Evolutionary conservation across 805 yeast species (phyloP).

Genomic region (Yamadazyma scolyti): DNA sequence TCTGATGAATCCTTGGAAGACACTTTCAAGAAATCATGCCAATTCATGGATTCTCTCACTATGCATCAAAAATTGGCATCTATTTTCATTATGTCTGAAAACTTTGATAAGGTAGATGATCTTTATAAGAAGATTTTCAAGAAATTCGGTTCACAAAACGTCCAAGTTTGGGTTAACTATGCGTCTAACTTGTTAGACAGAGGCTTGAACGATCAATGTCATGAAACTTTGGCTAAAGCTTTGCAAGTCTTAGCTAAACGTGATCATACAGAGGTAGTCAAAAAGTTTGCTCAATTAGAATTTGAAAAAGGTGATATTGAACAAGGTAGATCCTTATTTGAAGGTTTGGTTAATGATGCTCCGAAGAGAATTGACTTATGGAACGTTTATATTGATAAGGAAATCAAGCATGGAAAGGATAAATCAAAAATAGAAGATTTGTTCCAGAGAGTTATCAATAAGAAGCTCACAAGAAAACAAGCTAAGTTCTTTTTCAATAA

Average conservation of each 20-base stretch:
- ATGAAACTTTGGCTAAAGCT: slow-evolving; percentile 69
- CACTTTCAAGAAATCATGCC: slow-evolving; percentile 78
- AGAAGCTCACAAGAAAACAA: slow-evolving; percentile 76
- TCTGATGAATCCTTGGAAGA: slow-evolving; percentile 76
- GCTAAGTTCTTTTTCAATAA: slow-evolving; percentile 93
- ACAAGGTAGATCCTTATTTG: slow-evolving; percentile 91
- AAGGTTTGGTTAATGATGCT: slow-evolving; percentile 84
- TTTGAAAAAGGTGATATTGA: slow-evolving; percentile 85
- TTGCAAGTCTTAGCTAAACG: slow-evolving; percentile 67
- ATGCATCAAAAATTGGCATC: slow-evolving; percentile 79
- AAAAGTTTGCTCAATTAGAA: slow-evolving; percentile 87
- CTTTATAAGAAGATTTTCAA: slow-evolving; percentile 67
- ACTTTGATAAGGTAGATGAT: slow-evolving; percentile 63
- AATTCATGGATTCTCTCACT: slow-evolving; percentile 82
- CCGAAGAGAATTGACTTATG: slow-evolving; percentile 91
- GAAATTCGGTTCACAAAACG: slow-evolving; percentile 63
- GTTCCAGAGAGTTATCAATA: slow-evolving; percentile 72
- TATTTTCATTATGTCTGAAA: slow-evolving; percentile 72
- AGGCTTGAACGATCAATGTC: slow-evolving; percentile 56
- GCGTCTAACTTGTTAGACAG: slow-evolving; percentile 72
- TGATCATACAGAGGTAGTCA: slow-evolving; percentile 73
- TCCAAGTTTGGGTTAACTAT: slow-evolving; percentile 76
- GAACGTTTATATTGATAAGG: slow-evolving; percentile 95
- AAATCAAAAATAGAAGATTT: slow-evolving; percentile 69
- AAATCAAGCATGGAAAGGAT: slow-evolving; percentile 62